Percentiles rank a stretch among this genome's conserved stretches.
These are phyloP conservation scores for Candida easanensis DNA, from an alignment of 805 yeast genomes.

Conservation along the genomic window DNA sequence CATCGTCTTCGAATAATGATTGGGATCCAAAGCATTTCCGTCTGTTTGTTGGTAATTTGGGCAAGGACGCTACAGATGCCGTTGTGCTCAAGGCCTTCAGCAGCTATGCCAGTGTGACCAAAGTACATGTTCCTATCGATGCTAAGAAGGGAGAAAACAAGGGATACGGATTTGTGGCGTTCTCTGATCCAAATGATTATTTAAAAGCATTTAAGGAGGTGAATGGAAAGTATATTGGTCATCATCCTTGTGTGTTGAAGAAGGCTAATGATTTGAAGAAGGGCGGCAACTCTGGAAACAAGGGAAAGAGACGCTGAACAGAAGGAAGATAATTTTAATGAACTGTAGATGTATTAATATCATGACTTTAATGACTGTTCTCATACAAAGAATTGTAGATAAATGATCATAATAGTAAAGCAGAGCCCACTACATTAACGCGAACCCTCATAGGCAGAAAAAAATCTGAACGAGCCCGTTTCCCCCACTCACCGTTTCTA, in stretches of 20 bases:
- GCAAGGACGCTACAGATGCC: conserved; percentile 61
- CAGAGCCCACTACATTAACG: neutral
- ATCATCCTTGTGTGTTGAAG: conserved; percentile 66
- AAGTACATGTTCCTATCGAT: conserved; percentile 60
- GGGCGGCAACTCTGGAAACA: conserved; percentile 27
- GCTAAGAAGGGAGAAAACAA: conserved; percentile 38
- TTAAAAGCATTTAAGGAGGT: conserved; percentile 68
- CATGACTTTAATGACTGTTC: conserved; percentile 1
- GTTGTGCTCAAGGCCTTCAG: conserved; percentile 53
- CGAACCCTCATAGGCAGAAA: neutral
- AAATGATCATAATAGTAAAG: too few species aligned
- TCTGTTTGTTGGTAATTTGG: conserved; percentile 72
- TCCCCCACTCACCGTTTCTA: too few species aligned
- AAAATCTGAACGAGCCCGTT: too few species aligned
- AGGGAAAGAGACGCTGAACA: neutral
- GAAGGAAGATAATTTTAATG: neutral
- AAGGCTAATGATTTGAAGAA: conserved; percentile 44
- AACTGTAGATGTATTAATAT: neutral
- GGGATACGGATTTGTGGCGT: conserved; percentile 77
- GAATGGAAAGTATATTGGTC: conserved; percentile 76
- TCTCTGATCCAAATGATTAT: conserved; percentile 62
- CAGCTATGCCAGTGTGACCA: conserved; percentile 49
- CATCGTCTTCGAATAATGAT: conserved; percentile 36
- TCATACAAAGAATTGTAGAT: too few species aligned
- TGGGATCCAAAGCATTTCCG: conserved; percentile 75